Evolutionary conservation across 2,329 filamentous ascomycete genomes (phyloP), one percentile per base, ranked within the genome.

Genomic region (Penicillium paneum): DNA sequence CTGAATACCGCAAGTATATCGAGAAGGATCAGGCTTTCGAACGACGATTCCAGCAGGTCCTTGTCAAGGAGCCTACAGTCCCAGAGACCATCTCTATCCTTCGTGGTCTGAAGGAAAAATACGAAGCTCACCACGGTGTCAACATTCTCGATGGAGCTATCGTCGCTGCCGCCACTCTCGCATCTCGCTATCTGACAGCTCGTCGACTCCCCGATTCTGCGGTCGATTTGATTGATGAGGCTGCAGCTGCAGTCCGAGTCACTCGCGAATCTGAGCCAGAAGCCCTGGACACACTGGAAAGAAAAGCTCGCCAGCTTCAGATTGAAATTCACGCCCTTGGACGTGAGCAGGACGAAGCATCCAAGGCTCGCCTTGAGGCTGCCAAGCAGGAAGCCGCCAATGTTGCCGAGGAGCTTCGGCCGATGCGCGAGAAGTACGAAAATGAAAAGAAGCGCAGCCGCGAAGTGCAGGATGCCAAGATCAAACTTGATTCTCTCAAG

Each of bases 21-120:
- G 94, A 99, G 74, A 99, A 99, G 77, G 94, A 99, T 67, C 89
- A 91, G 42, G 94, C 94, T 43, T 99, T 99, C 71, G 94, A 99
- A 76, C 90, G 94, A 75, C 90, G 94, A 74, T 99, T 99, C 82
- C 94, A 99, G 74, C 94, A 99, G 75, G 94, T 99, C 36, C 76
- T 99, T 41, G 93, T 97, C 72, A 97, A 97, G 78, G 94, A 99
- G 71, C 94, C 94, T 2, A 82, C 85, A 6, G 87, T 97, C 45
- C 74, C 84, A 1, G 94, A 99, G 76, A 97, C 94, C 13, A 85
- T 99, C 59, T 99, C 94, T 21, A 99, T 99, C 68, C 86, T 99
- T n/a, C 90, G 94, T 81, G 94, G 94, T 70, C 79, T 99, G 60
- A 99, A 97, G 79, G 93, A 97, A 73, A 91, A 91, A 72, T 99